phyloP scores from a whole-genome alignment of 2,329 filamentous ascomycete genomes.

The Fusarium liriodendri region DNA sequence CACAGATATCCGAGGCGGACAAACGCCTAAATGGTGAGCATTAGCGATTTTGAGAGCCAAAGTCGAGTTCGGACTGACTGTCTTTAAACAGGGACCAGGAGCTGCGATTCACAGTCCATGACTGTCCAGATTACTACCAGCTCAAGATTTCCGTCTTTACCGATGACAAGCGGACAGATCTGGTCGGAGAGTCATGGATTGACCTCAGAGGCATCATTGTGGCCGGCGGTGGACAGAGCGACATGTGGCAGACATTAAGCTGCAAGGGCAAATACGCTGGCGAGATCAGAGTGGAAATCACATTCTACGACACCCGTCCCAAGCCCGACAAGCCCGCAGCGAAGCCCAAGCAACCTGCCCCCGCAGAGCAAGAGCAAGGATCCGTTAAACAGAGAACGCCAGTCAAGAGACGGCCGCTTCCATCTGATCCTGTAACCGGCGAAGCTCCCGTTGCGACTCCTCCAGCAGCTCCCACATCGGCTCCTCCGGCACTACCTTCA shows the following conservation, averaged over 20 bases:
- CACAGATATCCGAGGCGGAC: conserved; percentile 92
- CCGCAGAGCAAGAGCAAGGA: conserved; percentile 51
- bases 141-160: conserved; percentile 97
- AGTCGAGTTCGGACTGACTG: conserved; percentile 28
- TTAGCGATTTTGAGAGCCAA: not conserved
- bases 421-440: conserved; percentile 77
- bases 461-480: conserved; percentile 5
- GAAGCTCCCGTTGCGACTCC: conserved; percentile 53
- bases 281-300: conserved; percentile 94
- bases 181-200: conserved; percentile 95
- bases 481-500: conserved; percentile 20
- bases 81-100: conserved; percentile 86
- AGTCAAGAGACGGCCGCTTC: conserved; percentile 86
- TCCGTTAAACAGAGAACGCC: conserved; percentile 64
- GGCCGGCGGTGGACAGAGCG: conserved; percentile 89
- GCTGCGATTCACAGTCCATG: conserved; percentile 93
- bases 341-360: conserved; percentile 60
- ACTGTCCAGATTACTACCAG: conserved; percentile 95
- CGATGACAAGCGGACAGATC: conserved; percentile 96
- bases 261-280: conserved; percentile 96
- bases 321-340: conserved; percentile 77
- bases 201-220: conserved; percentile 84
- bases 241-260: conserved; percentile 89
- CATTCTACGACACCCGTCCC: conserved; percentile 90
- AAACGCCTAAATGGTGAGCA: conserved; percentile 90